Evolutionary conservation across 139 green algal species (phyloP).

Genomic region (Haematococcus lacustris): DNA sequence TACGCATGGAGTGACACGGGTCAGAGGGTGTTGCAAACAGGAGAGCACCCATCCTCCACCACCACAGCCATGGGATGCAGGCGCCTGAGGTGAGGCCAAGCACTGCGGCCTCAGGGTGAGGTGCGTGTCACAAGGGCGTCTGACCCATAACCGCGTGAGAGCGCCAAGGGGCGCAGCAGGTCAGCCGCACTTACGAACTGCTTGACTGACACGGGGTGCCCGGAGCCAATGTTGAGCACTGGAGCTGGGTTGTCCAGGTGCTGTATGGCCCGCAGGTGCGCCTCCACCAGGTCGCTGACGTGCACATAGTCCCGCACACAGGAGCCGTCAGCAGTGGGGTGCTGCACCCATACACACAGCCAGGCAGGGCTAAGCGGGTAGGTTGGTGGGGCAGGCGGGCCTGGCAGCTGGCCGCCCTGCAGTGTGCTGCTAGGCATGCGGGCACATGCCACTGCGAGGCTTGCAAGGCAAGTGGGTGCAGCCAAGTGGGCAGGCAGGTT

Average conservation of each 20-base stretch:
- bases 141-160: too few relatives aligned
- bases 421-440: background rate
- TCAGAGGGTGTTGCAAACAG: too few relatives aligned
- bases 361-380: too few relatives aligned
- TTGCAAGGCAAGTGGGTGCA: background rate
- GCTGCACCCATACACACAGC: slow-evolving; percentile 5
- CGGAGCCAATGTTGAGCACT: slow-evolving; percentile 59
- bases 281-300: slow-evolving; percentile 62
- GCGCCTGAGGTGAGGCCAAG: too few relatives aligned
- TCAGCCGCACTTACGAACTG: too few relatives aligned
- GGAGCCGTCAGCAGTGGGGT: slow-evolving; percentile 31
- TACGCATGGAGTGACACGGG: too few relatives aligned
- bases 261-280: slow-evolving; percentile 41
- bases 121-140: too few relatives aligned
- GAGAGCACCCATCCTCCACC: too few relatives aligned
- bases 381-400: background rate
- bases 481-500: background rate
- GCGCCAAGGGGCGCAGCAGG: too few relatives aligned
- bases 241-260: slow-evolving; percentile 42
- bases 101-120: too few relatives aligned
- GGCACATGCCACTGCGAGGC: background rate
- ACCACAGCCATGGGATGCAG: too few relatives aligned
- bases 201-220: slow-evolving; percentile 20
- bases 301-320: slow-evolving; percentile 71
- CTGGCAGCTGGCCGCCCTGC: background rate